These are phyloP conservation scores for Yarrowia alimentaria DNA, from an alignment of 805 yeast genomes.

Conservation along the genomic window DNA sequence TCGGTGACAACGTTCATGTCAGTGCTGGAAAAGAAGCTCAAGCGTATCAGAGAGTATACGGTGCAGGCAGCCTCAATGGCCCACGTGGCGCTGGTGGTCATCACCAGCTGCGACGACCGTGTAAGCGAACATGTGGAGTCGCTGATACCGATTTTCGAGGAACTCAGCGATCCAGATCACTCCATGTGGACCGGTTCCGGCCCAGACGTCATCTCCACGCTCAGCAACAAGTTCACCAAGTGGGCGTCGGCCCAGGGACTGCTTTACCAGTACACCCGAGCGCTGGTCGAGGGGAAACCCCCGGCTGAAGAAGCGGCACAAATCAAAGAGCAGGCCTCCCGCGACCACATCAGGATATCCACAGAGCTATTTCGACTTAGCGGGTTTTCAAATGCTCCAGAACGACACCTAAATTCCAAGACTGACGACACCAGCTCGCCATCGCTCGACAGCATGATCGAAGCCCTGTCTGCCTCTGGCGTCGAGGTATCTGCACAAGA, in stretches of 20 bases:
- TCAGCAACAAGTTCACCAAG: slow-evolving; percentile 11
- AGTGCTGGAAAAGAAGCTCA: background rate
- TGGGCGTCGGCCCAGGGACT: slow-evolving; percentile 11
- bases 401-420: background rate
- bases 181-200: background rate
- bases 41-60: background rate
- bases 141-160: background rate
- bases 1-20: background rate
- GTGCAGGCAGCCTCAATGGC: background rate
- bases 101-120: background rate
- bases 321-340: background rate
- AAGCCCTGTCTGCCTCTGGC: slow-evolving; percentile 19
- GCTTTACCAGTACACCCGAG: slow-evolving; percentile 4
- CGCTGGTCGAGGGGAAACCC: background rate
- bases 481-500: slow-evolving; percentile 11
- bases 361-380: background rate
- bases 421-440: background rate
- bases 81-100: background rate
- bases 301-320: slow-evolving; percentile 1
- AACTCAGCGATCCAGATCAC: background rate
- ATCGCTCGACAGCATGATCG: slow-evolving; percentile 23
- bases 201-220: background rate
- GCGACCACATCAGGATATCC: background rate
- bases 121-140: background rate
- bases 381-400: background rate